phyloP scores from a whole-genome alignment of 2,329 filamentous ascomycete species.

The Alternaria atra region DNA sequence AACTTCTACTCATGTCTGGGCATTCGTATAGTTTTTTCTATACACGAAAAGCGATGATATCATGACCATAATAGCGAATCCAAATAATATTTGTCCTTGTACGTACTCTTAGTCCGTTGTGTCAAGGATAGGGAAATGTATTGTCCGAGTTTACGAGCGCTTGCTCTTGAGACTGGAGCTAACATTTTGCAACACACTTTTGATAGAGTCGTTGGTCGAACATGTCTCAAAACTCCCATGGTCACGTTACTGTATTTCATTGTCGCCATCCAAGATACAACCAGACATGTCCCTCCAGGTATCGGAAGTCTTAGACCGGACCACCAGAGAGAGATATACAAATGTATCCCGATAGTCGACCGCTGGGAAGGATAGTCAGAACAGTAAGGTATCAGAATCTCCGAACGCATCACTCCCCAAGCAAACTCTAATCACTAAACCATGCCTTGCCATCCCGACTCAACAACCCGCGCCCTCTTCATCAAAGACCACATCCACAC shows the following conservation, averaged over 20 bases:
- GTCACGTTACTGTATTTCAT: background rate
- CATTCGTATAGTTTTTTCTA: conserved; percentile 3
- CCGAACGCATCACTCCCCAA: background rate
- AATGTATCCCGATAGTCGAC: background rate
- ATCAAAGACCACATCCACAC: background rate
- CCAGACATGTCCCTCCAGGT: background rate
- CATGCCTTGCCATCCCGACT: conserved; percentile 10
- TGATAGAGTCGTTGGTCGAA: background rate
- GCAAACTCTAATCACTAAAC: background rate
- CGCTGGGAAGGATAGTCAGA: background rate
- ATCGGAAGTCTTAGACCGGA: background rate
- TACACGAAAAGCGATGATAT: conserved; percentile 2
- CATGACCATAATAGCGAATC: conserved; percentile 1
- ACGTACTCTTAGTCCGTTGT: background rate
- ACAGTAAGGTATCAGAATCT: background rate
- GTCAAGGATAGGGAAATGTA: background rate
- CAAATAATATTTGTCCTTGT: background rate
- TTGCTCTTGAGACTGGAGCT: background rate
- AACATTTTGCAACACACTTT: background rate
- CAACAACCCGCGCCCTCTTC: background rate
- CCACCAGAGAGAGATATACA: background rate
- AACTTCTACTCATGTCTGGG: background rate
- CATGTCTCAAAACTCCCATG: background rate
- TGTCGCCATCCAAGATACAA: background rate
- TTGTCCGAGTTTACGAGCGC: background rate